Percentiles rank a stretch among this genome's conserved stretches.
Evolutionary conservation across 805 yeast genomes (phyloP).

Genomic region (Myxozyma vanderwaltii): DNA sequence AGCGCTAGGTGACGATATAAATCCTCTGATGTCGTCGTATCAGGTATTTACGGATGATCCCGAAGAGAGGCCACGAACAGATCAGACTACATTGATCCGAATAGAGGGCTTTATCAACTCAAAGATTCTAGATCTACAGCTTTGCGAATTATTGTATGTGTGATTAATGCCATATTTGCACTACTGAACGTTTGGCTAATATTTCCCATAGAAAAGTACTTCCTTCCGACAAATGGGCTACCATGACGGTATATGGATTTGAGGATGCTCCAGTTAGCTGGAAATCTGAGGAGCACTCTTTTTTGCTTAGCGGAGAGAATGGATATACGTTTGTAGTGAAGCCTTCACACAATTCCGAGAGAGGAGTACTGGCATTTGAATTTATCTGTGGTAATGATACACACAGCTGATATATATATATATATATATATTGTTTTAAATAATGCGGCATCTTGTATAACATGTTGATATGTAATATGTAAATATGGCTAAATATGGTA

Average conservation of each 20-base stretch:
- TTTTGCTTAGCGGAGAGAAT: conserved; percentile 27
- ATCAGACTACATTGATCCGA: conserved; percentile 3
- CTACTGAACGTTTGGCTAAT: too few relatives aligned
- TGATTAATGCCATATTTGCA: not conserved
- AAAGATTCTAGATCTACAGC: not conserved
- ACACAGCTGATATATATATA: conserved; percentile 10
- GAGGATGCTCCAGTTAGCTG: conserved; percentile 35
- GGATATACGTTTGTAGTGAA: conserved; percentile 19
- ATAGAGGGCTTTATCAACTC: conserved; percentile 22
- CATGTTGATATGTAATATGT: too few relatives aligned
- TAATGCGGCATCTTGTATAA: too few relatives aligned
- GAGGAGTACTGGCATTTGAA: conserved; percentile 12
- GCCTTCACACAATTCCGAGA: not conserved
- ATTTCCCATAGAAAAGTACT: not conserved
- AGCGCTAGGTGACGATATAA: not conserved
- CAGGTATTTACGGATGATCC: conserved; percentile 20
- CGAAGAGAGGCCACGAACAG: not conserved
- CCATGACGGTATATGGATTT: conserved; percentile 28
- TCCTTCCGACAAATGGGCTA: conserved; percentile 17
- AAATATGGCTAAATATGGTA: not conserved
- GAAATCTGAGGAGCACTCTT: conserved; percentile 28
- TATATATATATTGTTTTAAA: not conserved
- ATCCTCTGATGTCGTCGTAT: conserved; percentile 24
- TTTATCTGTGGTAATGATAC: conserved; percentile 18
- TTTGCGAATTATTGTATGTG: conserved; percentile 18